phyloP scores from a whole-genome alignment of 2,329 filamentous ascomycete genomes.

The Claviceps maximensis region DNA sequence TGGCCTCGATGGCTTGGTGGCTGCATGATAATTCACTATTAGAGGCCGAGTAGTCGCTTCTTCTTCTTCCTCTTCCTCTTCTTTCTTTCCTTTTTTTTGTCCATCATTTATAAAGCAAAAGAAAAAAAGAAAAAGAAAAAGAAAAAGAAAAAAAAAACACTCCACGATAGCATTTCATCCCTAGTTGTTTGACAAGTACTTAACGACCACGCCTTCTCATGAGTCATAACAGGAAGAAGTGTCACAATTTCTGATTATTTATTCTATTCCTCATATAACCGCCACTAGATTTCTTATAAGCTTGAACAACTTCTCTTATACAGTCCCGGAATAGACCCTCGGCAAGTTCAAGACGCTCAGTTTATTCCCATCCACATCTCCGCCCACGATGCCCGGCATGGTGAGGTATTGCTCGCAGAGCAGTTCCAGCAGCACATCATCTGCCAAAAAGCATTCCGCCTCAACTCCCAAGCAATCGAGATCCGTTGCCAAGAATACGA shows the following conservation, averaged over 20 bases:
- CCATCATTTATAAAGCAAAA: no score
- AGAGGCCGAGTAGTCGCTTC: background rate
- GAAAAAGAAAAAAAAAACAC: background rate
- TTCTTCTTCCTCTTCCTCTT: background rate
- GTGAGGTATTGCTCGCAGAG: constrained; percentile 13
- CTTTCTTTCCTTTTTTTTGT: background rate
- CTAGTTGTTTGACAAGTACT: background rate
- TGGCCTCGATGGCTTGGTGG: background rate
- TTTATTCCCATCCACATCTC: background rate
- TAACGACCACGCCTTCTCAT: background rate
- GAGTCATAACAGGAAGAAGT: background rate
- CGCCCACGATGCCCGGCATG: constrained; percentile 3
- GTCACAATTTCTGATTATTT: background rate
- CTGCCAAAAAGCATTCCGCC: constrained; percentile 15
- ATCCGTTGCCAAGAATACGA: constrained; percentile 34
- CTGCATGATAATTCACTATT: constrained; percentile 2
- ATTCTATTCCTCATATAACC: no score
- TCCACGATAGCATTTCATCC: background rate
- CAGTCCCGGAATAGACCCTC: background rate
- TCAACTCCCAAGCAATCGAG: constrained; percentile 25
- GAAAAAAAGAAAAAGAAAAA: no score
- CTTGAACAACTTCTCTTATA: background rate
- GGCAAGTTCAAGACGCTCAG: background rate
- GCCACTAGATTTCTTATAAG: no score
- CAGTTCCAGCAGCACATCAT: constrained; percentile 1